Base-by-base conservation (phyloP, 2,329 filamentous ascomycete species). In the Apiospora phragmitis region DNA sequence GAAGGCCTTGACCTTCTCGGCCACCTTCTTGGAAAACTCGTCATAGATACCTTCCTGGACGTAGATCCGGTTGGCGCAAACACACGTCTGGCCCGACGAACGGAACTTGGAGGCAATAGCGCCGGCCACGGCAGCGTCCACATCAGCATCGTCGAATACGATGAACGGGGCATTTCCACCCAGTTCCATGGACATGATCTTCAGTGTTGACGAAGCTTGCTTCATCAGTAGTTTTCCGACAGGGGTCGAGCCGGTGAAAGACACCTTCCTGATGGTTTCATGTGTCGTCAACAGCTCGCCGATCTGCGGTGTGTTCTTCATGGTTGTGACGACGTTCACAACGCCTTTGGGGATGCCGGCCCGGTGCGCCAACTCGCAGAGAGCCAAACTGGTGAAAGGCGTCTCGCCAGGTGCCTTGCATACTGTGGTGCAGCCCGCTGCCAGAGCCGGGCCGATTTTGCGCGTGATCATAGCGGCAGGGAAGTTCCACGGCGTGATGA, bases 121-220 rank as follows among this genome's bases (percentile, higher is more conserved):
- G 35, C 95, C 95, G 0, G 90, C 84, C 0, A 98, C 94, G 2
- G 96, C 96, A 5, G 86, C 84, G 71, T 98, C 95, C 26, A 98
- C 84, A 79, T 98, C 94, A 26, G 95, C 93, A 78, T 98, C 95
- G 78, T 98, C 94, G 78, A 98, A 98, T 43, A 98, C 94, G 75
- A 98, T 98, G 80, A 98, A 97, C 1, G 95, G 95, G 0, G 95
- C 93, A 80, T 98, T 98, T 66, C 95, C 96, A 69, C 95, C 95
- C 1, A 98, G 91, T 80, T 98, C 95, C 80, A 97, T 93, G 0
- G 93, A 96, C 51, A 91, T 80, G 75, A 90, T 88, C 88, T 98
- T 98, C 75, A 98, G 84, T 0, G 94, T 97, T 51, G 89, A 88
- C 0, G 94, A 90, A 14, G 92, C 92, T 82, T 98, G 95, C 84